Evolutionary conservation across 2,329 filamentous ascomycete genomes (phyloP).

Genomic region (Colletotrichum lindemuthianum): DNA sequence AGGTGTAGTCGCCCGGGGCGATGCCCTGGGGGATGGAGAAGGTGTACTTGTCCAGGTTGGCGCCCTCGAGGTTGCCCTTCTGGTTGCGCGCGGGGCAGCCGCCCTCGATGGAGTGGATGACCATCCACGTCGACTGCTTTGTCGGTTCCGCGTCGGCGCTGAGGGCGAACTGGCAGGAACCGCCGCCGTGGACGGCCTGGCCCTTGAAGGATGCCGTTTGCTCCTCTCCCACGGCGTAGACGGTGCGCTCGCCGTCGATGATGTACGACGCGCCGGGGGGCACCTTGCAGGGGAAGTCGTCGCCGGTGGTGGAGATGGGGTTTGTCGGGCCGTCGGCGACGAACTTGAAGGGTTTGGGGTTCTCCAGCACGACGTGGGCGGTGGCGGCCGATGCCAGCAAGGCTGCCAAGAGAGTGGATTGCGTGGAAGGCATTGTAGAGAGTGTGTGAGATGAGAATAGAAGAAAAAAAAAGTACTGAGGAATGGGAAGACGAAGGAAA

Average conservation of each 20-base stretch:
- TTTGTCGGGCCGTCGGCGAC: constrained; percentile 25
- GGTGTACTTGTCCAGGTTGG: constrained; percentile 25
- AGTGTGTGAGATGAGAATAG: neutral
- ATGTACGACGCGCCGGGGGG: constrained; percentile 10
- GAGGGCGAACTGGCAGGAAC: constrained; percentile 28
- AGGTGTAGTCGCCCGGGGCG: constrained; percentile 25
- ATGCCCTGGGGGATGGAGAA: constrained; percentile 24
- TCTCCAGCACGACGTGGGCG: constrained; percentile 31
- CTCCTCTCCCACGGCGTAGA: constrained; percentile 22
- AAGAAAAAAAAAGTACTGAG: neutral
- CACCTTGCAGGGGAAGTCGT: constrained; percentile 30
- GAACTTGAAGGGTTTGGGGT: constrained; percentile 29
- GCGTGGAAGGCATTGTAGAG: neutral
- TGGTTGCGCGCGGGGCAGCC: constrained; percentile 29
- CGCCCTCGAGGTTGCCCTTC: constrained; percentile 29
- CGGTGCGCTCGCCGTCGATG: constrained; percentile 23
- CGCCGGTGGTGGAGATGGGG: constrained; percentile 22
- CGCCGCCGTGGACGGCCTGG: constrained; percentile 30
- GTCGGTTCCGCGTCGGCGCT: constrained; percentile 18
- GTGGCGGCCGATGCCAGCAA: constrained; percentile 10
- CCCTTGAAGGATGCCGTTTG: constrained; percentile 25
- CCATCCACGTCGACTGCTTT: constrained; percentile 28
- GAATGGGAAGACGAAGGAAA: neutral
- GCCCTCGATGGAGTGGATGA: constrained; percentile 31
- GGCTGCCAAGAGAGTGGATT: neutral